Evolutionary conservation across 441 rosid genomes (phyloP).

Genomic region (Hura crepitans): DNA sequence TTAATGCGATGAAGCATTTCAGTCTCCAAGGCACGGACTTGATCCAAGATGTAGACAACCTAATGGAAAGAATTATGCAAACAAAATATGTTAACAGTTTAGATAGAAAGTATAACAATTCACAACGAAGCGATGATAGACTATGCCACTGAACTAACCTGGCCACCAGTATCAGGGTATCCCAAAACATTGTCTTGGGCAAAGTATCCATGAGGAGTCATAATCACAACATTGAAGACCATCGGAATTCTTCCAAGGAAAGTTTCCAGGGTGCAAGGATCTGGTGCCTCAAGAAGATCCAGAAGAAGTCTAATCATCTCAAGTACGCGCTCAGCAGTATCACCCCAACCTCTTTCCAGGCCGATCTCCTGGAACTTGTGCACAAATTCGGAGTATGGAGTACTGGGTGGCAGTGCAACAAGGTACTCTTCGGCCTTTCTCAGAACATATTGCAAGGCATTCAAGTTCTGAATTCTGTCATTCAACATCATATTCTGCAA

Average conservation of each 20-base stretch:
- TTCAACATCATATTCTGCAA: conserved; percentile 82
- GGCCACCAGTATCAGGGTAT: conserved; percentile 98
- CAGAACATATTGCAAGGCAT: conserved; percentile 60
- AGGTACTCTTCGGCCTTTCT: conserved; percentile 93
- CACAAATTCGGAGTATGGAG: conserved; percentile 55
- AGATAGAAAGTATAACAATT: too few relatives aligned
- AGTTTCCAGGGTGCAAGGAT: conserved; percentile 77
- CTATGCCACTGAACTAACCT: conserved; percentile 41
- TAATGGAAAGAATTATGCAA: conserved; percentile 17
- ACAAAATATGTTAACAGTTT: not conserved
- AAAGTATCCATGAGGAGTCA: conserved; percentile 90
- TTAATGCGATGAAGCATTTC: conserved; percentile 89
- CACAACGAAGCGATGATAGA: not conserved
- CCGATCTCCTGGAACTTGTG: conserved; percentile 82
- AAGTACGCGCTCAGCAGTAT: conserved; percentile 65
- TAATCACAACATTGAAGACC: conserved; percentile 87
- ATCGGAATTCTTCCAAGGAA: conserved; percentile 85
- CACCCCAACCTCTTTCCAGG: conserved; percentile 92
- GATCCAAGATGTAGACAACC: conserved; percentile 97
- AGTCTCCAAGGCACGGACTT: conserved; percentile 85
- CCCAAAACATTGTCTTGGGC: conserved; percentile 96
- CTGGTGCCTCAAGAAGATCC: conserved; percentile 96
- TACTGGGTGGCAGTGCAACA: conserved; percentile 41
- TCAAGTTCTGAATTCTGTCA: conserved; percentile 61
- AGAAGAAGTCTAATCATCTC: conserved; percentile 80